A percentile compares a stretch with the other conserved stretches of the same genome.
These are phyloP conservation scores for Sporisorium reilianum DNA, from an alignment of 1,284 basidiomycete genomes.

Conservation along the genomic window DNA sequence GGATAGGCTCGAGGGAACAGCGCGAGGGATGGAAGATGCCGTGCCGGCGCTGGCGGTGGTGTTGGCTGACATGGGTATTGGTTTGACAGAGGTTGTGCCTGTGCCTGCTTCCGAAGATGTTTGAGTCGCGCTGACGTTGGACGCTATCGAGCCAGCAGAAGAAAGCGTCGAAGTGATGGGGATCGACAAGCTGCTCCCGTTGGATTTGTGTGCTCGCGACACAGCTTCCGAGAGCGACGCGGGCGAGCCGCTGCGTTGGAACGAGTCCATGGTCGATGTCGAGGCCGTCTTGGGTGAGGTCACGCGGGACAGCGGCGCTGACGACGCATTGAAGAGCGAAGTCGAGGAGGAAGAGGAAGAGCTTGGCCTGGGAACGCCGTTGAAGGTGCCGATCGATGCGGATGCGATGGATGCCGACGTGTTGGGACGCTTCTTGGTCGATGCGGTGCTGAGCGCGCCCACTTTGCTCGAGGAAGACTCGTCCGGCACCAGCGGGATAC, in stretches of 20 bases:
- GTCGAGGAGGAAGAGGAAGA: slow-evolving; percentile 24
- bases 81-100: neutral
- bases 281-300: slow-evolving; percentile 29
- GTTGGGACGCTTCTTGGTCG: slow-evolving; percentile 22
- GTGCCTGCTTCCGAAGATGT: neutral
- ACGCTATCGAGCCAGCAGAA: slow-evolving; percentile 26
- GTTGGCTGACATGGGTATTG: slow-evolving; percentile 22
- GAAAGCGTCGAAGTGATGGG: slow-evolving; percentile 33
- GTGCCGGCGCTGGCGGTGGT: slow-evolving; percentile 19
- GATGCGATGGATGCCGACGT: slow-evolving; percentile 19
- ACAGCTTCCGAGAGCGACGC: slow-evolving; percentile 34
- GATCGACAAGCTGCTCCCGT: neutral
- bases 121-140: slow-evolving; percentile 14
- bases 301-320: slow-evolving; percentile 24
- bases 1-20: slow-evolving; percentile 5
- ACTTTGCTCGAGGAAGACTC: slow-evolving; percentile 27
- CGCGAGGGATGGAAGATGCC: neutral
- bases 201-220: slow-evolving; percentile 1
- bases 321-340: slow-evolving; percentile 17
- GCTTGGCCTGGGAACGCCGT: slow-evolving; percentile 18
- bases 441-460: slow-evolving; percentile 9
- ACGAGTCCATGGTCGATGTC: slow-evolving; percentile 22
- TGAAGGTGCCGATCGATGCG: slow-evolving; percentile 14
- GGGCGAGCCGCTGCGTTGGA: slow-evolving; percentile 22
- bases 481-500: slow-evolving; percentile 44